These are phyloP conservation scores for Leptomonas pyrrhocoris DNA, from an alignment of 208 protist genomes.

Conservation along the genomic window DNA sequence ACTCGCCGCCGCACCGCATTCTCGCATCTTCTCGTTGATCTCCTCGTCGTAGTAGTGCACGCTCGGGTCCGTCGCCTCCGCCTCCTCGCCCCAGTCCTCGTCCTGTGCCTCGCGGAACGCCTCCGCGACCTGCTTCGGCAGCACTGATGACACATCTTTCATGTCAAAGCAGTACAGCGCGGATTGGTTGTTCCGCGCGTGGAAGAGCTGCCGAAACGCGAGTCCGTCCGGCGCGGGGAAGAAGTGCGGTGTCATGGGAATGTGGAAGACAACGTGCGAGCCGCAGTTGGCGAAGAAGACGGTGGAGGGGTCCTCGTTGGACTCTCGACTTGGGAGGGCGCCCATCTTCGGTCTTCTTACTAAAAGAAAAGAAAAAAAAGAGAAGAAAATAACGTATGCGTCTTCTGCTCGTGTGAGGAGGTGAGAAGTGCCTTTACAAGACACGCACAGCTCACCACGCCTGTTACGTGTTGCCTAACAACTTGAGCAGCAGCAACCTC, in stretches of 20 bases:
- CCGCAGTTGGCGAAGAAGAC: conserved; percentile 52
- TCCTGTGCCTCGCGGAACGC: conserved; percentile 30
- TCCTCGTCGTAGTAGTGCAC: conserved; percentile 48
- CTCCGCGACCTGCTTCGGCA: conserved; percentile 26
- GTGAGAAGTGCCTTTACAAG: too few species aligned
- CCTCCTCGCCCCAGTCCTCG: conserved; percentile 44
- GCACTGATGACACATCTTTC: conserved; percentile 21
- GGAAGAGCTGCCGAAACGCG: conserved; percentile 57
- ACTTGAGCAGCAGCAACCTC: too few species aligned
- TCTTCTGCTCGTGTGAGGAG: neutral
- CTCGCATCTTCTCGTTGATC: conserved; percentile 16
- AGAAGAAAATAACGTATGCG: neutral
- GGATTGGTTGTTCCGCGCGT: conserved; percentile 51
- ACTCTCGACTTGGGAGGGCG: conserved; percentile 56
- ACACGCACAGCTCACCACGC: neutral
- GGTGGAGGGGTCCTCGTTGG: conserved; percentile 51
- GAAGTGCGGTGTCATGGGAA: conserved; percentile 65
- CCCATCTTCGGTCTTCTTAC: conserved; percentile 39
- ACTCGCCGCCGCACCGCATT: conserved; percentile 7
- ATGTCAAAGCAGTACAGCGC: conserved; percentile 64
- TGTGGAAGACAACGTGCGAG: conserved; percentile 38
- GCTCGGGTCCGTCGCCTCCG: conserved; percentile 41
- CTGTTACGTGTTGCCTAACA: too few species aligned
- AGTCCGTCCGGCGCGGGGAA: conserved; percentile 46
- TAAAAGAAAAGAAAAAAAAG: conserved; percentile 13